These are phyloP conservation scores for Salinomyces thailandicus DNA, from an alignment of 2,329 filamentous ascomycete genomes.

Conservation along the genomic window DNA sequence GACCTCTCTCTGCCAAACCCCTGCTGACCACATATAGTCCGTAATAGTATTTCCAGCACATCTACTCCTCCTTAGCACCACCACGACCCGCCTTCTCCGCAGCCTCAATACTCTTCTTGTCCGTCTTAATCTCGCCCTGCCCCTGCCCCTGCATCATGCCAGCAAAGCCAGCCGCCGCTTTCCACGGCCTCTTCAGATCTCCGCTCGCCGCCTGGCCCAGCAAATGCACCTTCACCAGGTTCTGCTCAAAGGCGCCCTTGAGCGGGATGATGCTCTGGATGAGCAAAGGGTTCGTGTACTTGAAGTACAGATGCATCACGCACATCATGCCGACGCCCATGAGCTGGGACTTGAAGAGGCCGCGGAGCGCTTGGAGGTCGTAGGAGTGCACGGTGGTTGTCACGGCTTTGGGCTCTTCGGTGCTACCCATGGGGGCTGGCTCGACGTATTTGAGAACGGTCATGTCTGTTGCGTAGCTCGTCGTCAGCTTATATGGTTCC, in stretches of 20 bases:
- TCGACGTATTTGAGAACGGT: slow-evolving; percentile 98
- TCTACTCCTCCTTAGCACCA: slow-evolving; percentile 44
- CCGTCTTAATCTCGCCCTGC: slow-evolving; percentile 67
- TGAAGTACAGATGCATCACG: slow-evolving; percentile 98
- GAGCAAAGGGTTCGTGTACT: slow-evolving; percentile 97
- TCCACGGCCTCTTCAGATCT: slow-evolving; percentile 93
- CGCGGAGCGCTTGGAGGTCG: slow-evolving; percentile 75
- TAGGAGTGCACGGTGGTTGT: slow-evolving; percentile 96
- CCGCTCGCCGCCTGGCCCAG: slow-evolving; percentile 77
- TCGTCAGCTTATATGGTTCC: too few relatives aligned
- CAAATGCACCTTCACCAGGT: slow-evolving; percentile 91
- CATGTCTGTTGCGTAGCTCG: slow-evolving; percentile 60
- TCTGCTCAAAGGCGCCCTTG: slow-evolving; percentile 90
- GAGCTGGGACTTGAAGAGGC: slow-evolving; percentile 76
- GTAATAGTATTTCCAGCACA: too few relatives aligned
- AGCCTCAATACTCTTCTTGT: slow-evolving; percentile 51
- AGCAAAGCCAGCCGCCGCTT: slow-evolving; percentile 74
- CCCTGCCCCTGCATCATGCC: slow-evolving; percentile 51
- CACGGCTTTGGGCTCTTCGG: slow-evolving; percentile 89
- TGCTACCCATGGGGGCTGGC: slow-evolving; percentile 81
- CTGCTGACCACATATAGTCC: too few relatives aligned
- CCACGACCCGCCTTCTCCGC: slow-evolving; percentile 41
- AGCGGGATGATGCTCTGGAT: slow-evolving; percentile 98
- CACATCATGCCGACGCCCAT: slow-evolving; percentile 98
- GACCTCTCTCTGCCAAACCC: too few relatives aligned